Conservation (phyloP, 306 rosid species). For the Medicago arabica region DNA sequence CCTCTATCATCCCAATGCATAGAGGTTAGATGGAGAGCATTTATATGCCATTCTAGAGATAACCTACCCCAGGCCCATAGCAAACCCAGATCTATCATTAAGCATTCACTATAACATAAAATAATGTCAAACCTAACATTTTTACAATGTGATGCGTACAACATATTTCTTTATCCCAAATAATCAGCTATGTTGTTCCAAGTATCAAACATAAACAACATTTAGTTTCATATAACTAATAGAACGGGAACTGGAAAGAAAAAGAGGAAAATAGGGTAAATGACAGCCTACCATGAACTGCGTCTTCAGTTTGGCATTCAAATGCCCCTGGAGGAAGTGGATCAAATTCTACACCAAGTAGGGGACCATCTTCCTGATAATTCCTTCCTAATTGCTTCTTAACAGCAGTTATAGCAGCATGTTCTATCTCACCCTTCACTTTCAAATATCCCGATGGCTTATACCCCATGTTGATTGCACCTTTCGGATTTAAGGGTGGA, state of each 20-base stretch:
- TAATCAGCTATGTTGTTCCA: conserved; percentile 13
- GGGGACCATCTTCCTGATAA: conserved; percentile 86
- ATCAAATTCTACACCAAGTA: conserved; percentile 83
- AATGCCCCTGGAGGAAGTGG: conserved; percentile 95
- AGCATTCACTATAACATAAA: conserved; percentile 18
- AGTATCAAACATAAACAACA: conserved; percentile 22
- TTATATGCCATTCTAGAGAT: conserved; percentile 27
- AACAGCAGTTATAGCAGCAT: conserved; percentile 97
- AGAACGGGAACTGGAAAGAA: conserved; percentile 19
- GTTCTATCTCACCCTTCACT: conserved; percentile 93
- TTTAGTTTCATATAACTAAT: conserved; percentile 29
- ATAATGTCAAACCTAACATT: neutral
- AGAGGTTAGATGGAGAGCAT: conserved; percentile 14
- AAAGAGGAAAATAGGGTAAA: neutral
- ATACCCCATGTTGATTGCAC: conserved; percentile 57
- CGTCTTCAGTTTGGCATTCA: conserved; percentile 64
- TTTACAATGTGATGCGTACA: conserved; percentile 23
- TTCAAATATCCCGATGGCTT: conserved; percentile 96
- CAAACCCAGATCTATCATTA: conserved; percentile 26
- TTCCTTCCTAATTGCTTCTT: conserved; percentile 89
- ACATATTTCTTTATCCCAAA: conserved; percentile 5
- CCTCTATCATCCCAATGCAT: conserved; percentile 23
- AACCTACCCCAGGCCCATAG: neutral
- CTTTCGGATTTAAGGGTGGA: conserved; percentile 67
- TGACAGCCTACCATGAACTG: conserved; percentile 65